A percentile compares a stretch with the other conserved stretches of the same genome.
Evolutionary conservation across 371 early-diverging fungal species (phyloP).

Genomic region (Mucor lusitanicus): DNA sequence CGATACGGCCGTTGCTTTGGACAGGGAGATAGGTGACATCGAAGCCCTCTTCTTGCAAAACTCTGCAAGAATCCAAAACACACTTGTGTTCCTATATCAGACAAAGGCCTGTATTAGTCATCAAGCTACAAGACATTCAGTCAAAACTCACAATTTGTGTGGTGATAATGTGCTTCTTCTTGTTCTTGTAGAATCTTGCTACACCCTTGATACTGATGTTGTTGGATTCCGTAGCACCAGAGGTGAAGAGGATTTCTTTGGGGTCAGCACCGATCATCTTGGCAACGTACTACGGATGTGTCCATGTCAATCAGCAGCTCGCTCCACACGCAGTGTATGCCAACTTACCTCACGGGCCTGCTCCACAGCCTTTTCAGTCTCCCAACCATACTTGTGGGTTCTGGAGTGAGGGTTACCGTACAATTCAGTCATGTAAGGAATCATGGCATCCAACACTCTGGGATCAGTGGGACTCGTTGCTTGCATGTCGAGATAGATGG

Average conservation of each 20-base stretch:
- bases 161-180: conserved; percentile 98
- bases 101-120: background rate
- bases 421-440: conserved; percentile 92
- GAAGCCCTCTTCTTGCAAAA: conserved; percentile 96
- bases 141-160: conserved; percentile 78
- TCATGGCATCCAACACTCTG: conserved; percentile 96
- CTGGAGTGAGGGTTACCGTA: conserved; percentile 99
- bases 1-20: conserved; percentile 83
- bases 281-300: conserved; percentile 80
- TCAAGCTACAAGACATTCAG: background rate
- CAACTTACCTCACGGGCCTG: conserved; percentile 75
- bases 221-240: conserved; percentile 99
- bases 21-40: conserved; percentile 99
- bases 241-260: conserved; percentile 98
- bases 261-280: conserved; percentile 93
- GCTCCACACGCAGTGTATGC: background rate
- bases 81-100: conserved; percentile 95
- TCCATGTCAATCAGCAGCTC: background rate
- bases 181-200: conserved; percentile 92
- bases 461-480: conserved; percentile 99
- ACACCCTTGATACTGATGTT: conserved; percentile 98
- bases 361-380: conserved; percentile 96
- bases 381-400: conserved; percentile 99
- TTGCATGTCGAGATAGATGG: conserved; percentile 95
- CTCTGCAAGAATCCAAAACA: conserved; percentile 98